Conservation (phyloP, 2,329 filamentous ascomycete species). For the Aspergillus neotritici region DNA sequence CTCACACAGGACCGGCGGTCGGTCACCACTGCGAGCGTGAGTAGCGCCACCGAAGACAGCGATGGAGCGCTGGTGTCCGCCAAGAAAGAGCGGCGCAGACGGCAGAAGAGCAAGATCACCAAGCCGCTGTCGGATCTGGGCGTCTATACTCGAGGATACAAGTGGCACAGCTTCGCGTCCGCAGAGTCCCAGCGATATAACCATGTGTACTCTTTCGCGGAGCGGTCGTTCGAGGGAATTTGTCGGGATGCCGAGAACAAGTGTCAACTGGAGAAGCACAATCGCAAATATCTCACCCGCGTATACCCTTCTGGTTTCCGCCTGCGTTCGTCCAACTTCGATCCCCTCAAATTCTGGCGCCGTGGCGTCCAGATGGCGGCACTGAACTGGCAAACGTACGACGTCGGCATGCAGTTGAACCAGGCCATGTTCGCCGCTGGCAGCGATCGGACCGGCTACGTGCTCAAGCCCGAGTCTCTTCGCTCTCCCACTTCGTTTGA, state of each 20-base stretch:
- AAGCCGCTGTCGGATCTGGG: conserved; percentile 78
- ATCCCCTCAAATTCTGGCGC: conserved; percentile 89
- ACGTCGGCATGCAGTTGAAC: conserved; percentile 91
- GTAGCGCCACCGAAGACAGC: conserved; percentile 69
- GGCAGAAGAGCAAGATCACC: conserved; percentile 74
- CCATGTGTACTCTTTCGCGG: conserved; percentile 92
- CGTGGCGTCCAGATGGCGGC: conserved; percentile 96
- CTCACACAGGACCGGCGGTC: conserved; percentile 49
- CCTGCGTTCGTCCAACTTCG: conserved; percentile 86
- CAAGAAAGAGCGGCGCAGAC: conserved; percentile 55
- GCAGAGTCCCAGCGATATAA: conserved; percentile 80
- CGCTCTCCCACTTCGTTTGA: conserved; percentile 40
- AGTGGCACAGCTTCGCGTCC: conserved; percentile 74
- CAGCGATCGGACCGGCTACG: conserved; percentile 80
- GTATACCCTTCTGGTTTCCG: conserved; percentile 84
- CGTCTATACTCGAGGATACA: conserved; percentile 70
- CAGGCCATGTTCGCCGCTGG: conserved; percentile 95
- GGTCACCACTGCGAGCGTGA: conserved; percentile 50
- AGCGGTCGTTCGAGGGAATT: conserved; percentile 77
- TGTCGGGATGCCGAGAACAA: conserved; percentile 72
- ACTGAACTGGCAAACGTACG: conserved; percentile 97
- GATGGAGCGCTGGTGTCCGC: conserved; percentile 53
- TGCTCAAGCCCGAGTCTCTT: conserved; percentile 83
- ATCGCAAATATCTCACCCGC: conserved; percentile 84
- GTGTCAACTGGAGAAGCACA: conserved; percentile 76